Conservation (phyloP, 352 stramenopile genomes). For the Phytopythium boreale region DNA sequence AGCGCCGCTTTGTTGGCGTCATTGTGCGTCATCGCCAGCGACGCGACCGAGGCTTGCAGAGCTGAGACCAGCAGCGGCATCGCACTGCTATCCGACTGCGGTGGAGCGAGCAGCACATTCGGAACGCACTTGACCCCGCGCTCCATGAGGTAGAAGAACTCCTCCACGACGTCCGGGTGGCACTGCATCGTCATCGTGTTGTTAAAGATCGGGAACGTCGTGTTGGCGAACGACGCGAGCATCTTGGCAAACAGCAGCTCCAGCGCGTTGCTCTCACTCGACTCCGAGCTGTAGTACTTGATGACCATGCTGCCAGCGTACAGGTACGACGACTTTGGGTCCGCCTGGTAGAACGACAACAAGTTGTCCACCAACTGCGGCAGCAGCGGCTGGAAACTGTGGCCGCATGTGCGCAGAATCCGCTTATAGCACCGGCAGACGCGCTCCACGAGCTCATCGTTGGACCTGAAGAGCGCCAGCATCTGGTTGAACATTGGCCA, state of each 20-base stretch:
- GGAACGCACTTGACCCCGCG: constrained; percentile 86
- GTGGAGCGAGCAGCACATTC: constrained; percentile 48
- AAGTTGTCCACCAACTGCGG: constrained; percentile 78
- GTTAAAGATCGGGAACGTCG: constrained; percentile 86
- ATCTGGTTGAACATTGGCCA: constrained; percentile 83
- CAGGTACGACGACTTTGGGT: constrained; percentile 85
- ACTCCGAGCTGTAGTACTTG: constrained; percentile 57
- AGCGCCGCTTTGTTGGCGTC: constrained; percentile 93
- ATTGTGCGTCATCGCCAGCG: constrained; percentile 91
- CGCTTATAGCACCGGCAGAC: constrained; percentile 87
- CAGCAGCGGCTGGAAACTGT: constrained; percentile 60
- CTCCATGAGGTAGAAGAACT: constrained; percentile 95
- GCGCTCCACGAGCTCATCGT: constrained; percentile 79
- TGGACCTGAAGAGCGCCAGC: constrained; percentile 62
- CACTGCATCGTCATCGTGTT: constrained; percentile 46
- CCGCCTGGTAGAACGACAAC: constrained; percentile 63
- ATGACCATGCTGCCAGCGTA: constrained; percentile 83
- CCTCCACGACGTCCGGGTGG: constrained; percentile 93
- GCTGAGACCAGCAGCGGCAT: constrained; percentile 67
- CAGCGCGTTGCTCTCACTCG: constrained; percentile 24
- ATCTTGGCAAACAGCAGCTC: constrained; percentile 51
- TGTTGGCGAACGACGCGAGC: constrained; percentile 60
- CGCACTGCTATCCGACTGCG: constrained; percentile 12
- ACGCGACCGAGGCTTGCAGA: constrained; percentile 82
- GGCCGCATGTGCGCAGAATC: constrained; percentile 71